These are phyloP conservation scores for Gossypium anomalum DNA, from an alignment of 345 rosid genomes.

Conservation along the genomic window DNA sequence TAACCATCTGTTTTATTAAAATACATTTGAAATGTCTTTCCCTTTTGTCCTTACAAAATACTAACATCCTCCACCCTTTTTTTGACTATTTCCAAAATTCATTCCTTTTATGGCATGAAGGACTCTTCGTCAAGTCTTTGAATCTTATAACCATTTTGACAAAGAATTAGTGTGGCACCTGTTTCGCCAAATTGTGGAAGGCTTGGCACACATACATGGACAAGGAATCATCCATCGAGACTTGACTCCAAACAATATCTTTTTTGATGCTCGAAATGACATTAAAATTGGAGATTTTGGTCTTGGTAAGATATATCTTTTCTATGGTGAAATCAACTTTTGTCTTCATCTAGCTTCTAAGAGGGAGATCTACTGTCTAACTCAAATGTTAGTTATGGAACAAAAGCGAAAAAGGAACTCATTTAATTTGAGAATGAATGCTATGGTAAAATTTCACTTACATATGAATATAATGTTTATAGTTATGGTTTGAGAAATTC, in stretches of 20 bases:
- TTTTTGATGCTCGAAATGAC: conserved; percentile 92
- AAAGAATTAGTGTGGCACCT: conserved; percentile 79
- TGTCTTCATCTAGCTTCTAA: neutral
- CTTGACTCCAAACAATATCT: conserved; percentile 88
- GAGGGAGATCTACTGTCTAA: neutral
- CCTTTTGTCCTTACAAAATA: conserved; percentile 14
- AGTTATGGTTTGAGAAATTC: neutral
- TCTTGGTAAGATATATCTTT: conserved; percentile 56
- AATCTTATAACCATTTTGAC: conserved; percentile 80
- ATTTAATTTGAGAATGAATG: conserved; percentile 1
- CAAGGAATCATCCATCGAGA: conserved; percentile 98
- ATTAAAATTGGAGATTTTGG: conserved; percentile 97
- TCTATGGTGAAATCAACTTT: conserved; percentile 21
- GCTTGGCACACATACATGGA: conserved; percentile 89
- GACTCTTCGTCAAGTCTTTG: conserved; percentile 85
- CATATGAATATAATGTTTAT: conserved; percentile 3
- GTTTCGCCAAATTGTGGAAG: conserved; percentile 93
- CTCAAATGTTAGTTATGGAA: neutral
- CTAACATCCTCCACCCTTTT: neutral
- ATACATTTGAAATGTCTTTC: neutral
- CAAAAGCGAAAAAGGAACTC: neutral
- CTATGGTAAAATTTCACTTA: neutral
- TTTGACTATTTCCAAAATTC: neutral
- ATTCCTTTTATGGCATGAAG: conserved; percentile 34
- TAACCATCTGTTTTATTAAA: conserved; percentile 5